Conservation (phyloP, 352 stramenopile genomes). For the Phytophthora citricola region DNA sequence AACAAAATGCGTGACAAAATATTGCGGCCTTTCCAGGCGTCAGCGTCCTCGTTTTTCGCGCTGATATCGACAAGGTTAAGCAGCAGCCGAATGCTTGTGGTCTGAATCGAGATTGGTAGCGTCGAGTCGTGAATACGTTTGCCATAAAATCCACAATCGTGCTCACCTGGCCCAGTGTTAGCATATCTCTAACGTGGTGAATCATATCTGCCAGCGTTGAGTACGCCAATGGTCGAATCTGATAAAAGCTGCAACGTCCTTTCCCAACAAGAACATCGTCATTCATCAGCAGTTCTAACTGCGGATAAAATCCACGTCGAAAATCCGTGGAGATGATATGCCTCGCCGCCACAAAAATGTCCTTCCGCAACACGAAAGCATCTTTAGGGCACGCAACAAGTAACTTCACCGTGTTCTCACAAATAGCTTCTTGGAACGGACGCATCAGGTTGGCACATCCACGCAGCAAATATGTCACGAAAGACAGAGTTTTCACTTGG, state of each 20-base stretch:
- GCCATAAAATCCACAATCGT: slow-evolving; percentile 94
- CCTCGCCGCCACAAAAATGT: slow-evolving; percentile 96
- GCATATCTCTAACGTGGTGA: slow-evolving; percentile 95
- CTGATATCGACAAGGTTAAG: slow-evolving; percentile 98
- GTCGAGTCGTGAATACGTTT: slow-evolving; percentile 94
- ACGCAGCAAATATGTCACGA: slow-evolving; percentile 97
- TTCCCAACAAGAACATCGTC: slow-evolving; percentile 95
- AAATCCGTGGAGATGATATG: slow-evolving; percentile 99
- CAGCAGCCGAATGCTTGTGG: slow-evolving; percentile 95
- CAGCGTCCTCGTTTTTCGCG: slow-evolving; percentile 94
- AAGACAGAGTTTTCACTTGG: slow-evolving; percentile 98
- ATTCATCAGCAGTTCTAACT: slow-evolving; percentile 96
- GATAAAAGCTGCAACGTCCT: slow-evolving; percentile 81
- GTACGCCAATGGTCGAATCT: slow-evolving; percentile 96
- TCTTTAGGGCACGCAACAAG: slow-evolving; percentile 95
- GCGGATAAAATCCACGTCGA: slow-evolving; percentile 94
- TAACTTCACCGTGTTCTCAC: slow-evolving; percentile 94
- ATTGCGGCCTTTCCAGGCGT: slow-evolving; percentile 88
- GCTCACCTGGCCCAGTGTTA: slow-evolving; percentile 96
- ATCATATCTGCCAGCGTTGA: slow-evolving; percentile 98
- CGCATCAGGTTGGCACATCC: slow-evolving; percentile 94
- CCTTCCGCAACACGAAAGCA: slow-evolving; percentile 94
- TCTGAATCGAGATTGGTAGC: slow-evolving; percentile 96
- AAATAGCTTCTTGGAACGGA: slow-evolving; percentile 95
- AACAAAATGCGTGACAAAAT: slow-evolving; percentile 92